Evolutionary conservation across 2,329 filamentous ascomycete species (phyloP), one percentile per base, ranked within the genome.

Genomic region (Neobulgaria alba): DNA sequence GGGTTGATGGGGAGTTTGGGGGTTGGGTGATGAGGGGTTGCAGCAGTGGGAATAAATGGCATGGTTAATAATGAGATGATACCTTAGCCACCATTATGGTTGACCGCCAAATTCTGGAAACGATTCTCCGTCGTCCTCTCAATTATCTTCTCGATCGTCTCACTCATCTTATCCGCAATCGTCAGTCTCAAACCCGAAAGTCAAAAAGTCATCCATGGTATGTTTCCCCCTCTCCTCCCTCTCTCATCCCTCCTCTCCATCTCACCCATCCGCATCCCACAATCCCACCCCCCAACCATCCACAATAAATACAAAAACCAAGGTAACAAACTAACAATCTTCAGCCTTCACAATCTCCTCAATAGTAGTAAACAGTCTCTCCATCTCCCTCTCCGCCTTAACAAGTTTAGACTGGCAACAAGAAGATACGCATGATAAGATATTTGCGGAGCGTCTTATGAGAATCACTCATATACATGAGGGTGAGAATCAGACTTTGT

Each of bases 381-480:
- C 50, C 0, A 41, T 56, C 2, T 31, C 45, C 2, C 39, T 56
- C 0, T 49, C 52, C 0, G 53, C 54, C 0, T 43, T 54, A 10
- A 56, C 54, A 0, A 51, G 47, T 29, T 33, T 56, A 12, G 54
- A 56, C 33, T 56, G 52, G 53, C 47, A 51, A 32, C 46, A 32
- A 4, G 26, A 54, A 20, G 31, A 38, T 3, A 53, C 48, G n/a
- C 42, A 49, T 37, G 50, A 56, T 29, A 32, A 39, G 9, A 35
- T 43, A 2, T 56, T 56, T 42, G 51, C 51, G 3, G 37, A 41
- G 36, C 45, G 48, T 40, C 15, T 56, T 16, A 12, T 35, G 10
- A 50, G 45, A 33, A 32, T 53, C 29, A 32, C 41, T 4, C 52
- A 51, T 41, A 29, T 51, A 23, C 46, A 51, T 40, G 49, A 50